phyloP scores from a whole-genome alignment of 192 early-diverging fungal genomes.

The Podila epicladia region DNA sequence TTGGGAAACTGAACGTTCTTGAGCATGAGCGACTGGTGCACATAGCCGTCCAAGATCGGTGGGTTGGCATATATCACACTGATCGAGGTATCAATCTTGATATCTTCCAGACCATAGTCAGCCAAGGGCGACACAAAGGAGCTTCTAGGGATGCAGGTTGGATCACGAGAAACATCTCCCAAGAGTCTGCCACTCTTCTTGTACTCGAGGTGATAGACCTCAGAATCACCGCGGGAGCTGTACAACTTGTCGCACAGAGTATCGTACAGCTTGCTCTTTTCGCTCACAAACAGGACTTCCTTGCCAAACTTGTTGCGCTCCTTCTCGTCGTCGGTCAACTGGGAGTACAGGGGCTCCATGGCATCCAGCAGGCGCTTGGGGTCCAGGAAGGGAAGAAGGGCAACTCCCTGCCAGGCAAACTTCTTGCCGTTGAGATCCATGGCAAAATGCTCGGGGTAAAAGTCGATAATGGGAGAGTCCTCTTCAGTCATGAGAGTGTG shows the following conservation, averaged over 20 bases:
- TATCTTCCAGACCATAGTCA: constrained; percentile 62
- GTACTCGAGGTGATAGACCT: constrained; percentile 58
- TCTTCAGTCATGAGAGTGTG: constrained; percentile 83
- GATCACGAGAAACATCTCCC: constrained; percentile 66
- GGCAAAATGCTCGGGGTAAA: constrained; percentile 72
- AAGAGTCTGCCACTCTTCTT: constrained; percentile 65
- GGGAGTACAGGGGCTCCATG: constrained; percentile 68
- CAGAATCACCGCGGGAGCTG: constrained; percentile 53
- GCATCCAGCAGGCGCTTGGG: constrained; percentile 80
- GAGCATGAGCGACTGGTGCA: constrained; percentile 39
- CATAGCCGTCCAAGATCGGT: constrained; percentile 15
- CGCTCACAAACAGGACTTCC: constrained; percentile 66
- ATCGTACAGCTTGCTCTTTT: constrained; percentile 70
- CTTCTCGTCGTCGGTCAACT: constrained; percentile 77
- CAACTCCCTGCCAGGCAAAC: constrained; percentile 93
- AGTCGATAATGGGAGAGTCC: constrained; percentile 91
- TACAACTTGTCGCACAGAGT: constrained; percentile 61
- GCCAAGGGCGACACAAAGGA: constrained; percentile 67
- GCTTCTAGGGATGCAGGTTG: constrained; percentile 67
- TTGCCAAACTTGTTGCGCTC: constrained; percentile 77
- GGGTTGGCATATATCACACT: constrained; percentile 52
- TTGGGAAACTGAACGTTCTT: constrained; percentile 42
- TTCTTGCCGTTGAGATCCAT: constrained; percentile 95
- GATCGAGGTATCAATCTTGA: constrained; percentile 71
- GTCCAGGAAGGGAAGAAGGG: constrained; percentile 95